Percentiles rank a stretch among this genome's conserved stretches.
Evolutionary conservation across 1,284 basidiomycete genomes (phyloP).

Genomic region (Schizopora paradoxa): DNA sequence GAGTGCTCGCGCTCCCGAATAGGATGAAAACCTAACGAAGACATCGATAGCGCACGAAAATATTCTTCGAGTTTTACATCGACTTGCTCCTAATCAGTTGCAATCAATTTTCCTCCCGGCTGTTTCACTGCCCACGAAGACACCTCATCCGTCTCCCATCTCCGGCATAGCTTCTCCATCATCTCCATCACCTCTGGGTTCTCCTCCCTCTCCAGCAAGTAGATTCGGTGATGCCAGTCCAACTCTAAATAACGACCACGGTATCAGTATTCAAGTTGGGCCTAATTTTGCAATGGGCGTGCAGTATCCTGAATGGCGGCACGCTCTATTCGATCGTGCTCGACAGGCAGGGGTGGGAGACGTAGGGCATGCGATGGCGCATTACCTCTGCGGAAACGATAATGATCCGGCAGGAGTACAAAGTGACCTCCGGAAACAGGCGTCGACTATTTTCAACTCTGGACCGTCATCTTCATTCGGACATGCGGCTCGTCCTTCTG

Average conservation of each 20-base stretch:
- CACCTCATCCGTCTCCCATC: slow-evolving; percentile 21
- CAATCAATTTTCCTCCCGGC: slow-evolving; percentile 43
- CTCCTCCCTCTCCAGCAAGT: slow-evolving; percentile 4
- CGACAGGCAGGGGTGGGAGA: slow-evolving; percentile 51
- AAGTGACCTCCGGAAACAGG: slow-evolving; percentile 6
- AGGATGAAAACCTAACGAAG: slow-evolving; percentile 2
- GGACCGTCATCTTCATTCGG: neutral
- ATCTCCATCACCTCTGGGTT: slow-evolving; percentile 2
- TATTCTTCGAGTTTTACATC: slow-evolving; percentile 56
- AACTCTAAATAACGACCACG: too few relatives aligned
- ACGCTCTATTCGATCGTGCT: slow-evolving; percentile 41
- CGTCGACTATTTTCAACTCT: neutral
- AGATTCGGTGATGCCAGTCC: too few relatives aligned
- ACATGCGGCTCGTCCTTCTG: slow-evolving; percentile 9
- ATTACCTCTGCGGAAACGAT: slow-evolving; percentile 36
- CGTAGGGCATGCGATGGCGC: slow-evolving; percentile 45
- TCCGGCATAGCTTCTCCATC: neutral
- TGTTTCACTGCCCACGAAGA: slow-evolving; percentile 20
- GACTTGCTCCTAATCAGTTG: slow-evolving; percentile 38
- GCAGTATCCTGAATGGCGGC: slow-evolving; percentile 61
- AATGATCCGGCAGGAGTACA: neutral
- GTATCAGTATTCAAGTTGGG: too few relatives aligned
- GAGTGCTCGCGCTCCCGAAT: slow-evolving; percentile 17
- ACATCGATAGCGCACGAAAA: slow-evolving; percentile 42
- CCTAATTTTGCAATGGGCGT: too few relatives aligned